Conservation (phyloP, 257 asterid genomes). For the Eucommia ulmoides region DNA sequence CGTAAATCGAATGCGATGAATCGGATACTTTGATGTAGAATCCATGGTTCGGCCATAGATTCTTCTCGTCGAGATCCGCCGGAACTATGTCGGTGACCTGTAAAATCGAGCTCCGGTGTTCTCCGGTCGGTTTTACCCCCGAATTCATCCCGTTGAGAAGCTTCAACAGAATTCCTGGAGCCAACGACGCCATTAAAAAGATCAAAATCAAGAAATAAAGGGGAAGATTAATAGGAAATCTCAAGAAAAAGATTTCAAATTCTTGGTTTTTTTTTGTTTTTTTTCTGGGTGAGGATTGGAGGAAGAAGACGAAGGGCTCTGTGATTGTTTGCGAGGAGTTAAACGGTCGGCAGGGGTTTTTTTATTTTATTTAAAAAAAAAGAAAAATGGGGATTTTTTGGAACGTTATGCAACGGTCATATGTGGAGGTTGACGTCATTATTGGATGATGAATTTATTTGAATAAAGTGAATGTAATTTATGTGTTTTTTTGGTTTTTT, state of each 20-base stretch:
- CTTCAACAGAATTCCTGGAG: slow-evolving; percentile 78
- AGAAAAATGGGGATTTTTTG: too few relatives aligned
- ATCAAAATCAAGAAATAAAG: neutral
- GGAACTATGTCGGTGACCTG: slow-evolving; percentile 92
- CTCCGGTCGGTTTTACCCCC: slow-evolving; percentile 73
- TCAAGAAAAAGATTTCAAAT: neutral
- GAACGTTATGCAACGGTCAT: too few relatives aligned
- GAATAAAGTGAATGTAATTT: too few relatives aligned
- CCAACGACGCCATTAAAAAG: slow-evolving; percentile 77
- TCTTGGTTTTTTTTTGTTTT: neutral
- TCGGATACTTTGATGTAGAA: slow-evolving; percentile 77
- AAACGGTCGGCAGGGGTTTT: neutral
- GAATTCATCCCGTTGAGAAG: slow-evolving; percentile 60
- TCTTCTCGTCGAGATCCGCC: slow-evolving; percentile 84
- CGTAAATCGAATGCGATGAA: slow-evolving; percentile 81
- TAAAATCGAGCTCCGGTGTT: slow-evolving; percentile 66
- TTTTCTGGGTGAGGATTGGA: neutral
- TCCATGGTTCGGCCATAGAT: slow-evolving; percentile 66
- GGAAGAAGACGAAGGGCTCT: neutral
- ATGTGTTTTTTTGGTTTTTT: too few relatives aligned
- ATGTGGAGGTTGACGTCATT: too few relatives aligned
- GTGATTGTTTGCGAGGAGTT: neutral
- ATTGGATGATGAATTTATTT: too few relatives aligned
- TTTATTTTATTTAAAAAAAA: too few relatives aligned
- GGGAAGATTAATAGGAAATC: neutral